Evolutionary conservation across 495 filamentous ascomycete species (phyloP).

Genomic region (Aspergillus heteromorphus): DNA sequence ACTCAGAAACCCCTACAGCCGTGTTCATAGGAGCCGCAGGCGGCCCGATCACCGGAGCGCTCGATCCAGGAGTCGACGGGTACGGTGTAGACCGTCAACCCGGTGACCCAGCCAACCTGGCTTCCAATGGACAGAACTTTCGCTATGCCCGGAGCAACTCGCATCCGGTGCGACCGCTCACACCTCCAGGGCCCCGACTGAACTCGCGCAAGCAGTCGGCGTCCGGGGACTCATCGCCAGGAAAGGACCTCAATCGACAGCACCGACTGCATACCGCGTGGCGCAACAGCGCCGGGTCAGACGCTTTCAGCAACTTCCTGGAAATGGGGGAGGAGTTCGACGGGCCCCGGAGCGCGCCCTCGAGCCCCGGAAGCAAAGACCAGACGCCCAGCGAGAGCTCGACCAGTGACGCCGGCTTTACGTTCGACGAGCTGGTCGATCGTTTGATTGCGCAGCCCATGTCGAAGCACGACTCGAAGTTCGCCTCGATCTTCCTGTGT

Average conservation of each 20-base stretch:
- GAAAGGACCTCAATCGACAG: constrained; percentile 27
- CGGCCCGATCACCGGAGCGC: constrained; percentile 27
- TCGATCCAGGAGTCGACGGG: constrained; percentile 33
- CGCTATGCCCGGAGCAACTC: constrained; percentile 45
- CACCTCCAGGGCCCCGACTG: constrained; percentile 34
- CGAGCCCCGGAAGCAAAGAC: constrained; percentile 30
- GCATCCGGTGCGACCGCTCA: constrained; percentile 40
- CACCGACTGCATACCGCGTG: constrained; percentile 34
- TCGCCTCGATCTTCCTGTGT: constrained; percentile 78
- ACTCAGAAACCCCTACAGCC: constrained; percentile 30
- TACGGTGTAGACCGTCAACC: constrained; percentile 33
- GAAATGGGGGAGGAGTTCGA: constrained; percentile 45
- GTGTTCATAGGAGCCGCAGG: constrained; percentile 31
- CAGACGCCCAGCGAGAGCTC: constrained; percentile 33
- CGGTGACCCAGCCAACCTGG: constrained; percentile 33
- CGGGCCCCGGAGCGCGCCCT: constrained; percentile 24
- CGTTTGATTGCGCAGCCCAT: constrained; percentile 73
- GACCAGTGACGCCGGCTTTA: constrained; percentile 51
- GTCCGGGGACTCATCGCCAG: constrained; percentile 24
- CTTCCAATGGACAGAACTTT: constrained; percentile 27
- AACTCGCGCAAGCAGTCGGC: constrained; percentile 30
- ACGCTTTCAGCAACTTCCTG: constrained; percentile 41
- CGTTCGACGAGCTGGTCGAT: constrained; percentile 87
- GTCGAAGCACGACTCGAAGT: constrained; percentile 81
- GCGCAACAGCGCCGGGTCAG: constrained; percentile 39